A percentile compares a stretch with the other conserved stretches of the same genome.
Evolutionary conservation across 306 rosid genomes (phyloP).

Genomic region (Cicer chorassanicum): DNA sequence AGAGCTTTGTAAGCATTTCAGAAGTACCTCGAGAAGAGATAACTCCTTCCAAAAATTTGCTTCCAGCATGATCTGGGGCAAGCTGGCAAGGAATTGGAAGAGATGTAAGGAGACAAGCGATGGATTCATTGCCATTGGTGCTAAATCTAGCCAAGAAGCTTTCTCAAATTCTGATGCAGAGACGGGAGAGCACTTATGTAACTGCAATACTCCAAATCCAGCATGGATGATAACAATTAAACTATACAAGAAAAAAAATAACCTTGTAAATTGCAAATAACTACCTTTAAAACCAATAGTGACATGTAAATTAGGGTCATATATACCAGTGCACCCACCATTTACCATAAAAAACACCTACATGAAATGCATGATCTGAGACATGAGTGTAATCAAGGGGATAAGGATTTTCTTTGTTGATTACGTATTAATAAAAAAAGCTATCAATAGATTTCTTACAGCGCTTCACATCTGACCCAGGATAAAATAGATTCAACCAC

Average conservation of each 20-base stretch:
- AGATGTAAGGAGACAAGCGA: too few relatives aligned
- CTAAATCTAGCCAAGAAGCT: too few relatives aligned
- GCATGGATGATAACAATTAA: neutral
- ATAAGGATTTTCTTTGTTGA: slow-evolving; percentile 44
- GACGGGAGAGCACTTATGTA: neutral
- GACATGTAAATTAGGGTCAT: too few relatives aligned
- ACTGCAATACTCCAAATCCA: neutral
- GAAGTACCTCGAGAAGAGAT: too few relatives aligned
- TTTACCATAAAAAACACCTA: neutral
- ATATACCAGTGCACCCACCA: neutral
- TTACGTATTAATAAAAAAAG: slow-evolving; percentile 46
- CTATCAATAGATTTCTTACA: slow-evolving; percentile 48
- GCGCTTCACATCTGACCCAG: slow-evolving; percentile 41
- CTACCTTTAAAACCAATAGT: too few relatives aligned
- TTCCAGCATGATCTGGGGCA: too few relatives aligned
- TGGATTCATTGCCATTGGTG: too few relatives aligned
- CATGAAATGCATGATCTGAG: slow-evolving; percentile 8
- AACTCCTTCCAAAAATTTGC: too few relatives aligned
- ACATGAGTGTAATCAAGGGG: slow-evolving; percentile 21
- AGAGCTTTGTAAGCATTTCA: too few relatives aligned
- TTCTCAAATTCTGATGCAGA: too few relatives aligned
- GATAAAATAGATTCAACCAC: slow-evolving; percentile 45
- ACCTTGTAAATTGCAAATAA: too few relatives aligned
- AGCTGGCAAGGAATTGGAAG: too few relatives aligned
- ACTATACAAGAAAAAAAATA: neutral